Conservation (phyloP, 805 yeast species). For the Jamesozyma jinghongensis region DNA sequence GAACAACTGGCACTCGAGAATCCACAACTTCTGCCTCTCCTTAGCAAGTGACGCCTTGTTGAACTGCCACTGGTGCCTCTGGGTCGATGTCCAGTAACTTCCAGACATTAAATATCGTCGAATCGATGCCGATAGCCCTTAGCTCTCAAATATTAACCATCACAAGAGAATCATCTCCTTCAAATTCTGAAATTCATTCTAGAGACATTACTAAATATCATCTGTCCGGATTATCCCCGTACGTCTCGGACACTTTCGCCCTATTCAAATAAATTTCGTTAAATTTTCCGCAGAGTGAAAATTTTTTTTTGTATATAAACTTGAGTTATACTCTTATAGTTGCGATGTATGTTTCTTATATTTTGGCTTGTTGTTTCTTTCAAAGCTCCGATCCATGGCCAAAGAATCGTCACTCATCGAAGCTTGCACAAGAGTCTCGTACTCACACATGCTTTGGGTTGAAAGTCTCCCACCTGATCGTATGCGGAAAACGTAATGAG, state of each 20-base stretch:
- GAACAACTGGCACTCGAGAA: conserved; percentile 30
- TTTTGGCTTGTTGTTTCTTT: background rate
- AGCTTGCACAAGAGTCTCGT: conserved; percentile 44
- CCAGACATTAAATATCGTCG: conserved; percentile 56
- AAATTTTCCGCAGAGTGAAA: background rate
- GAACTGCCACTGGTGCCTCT: conserved; percentile 72
- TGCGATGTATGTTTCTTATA: no score
- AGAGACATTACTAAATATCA: no score
- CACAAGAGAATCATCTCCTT: no score
- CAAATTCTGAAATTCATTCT: no score
- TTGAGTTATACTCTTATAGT: background rate
- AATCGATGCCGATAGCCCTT: background rate
- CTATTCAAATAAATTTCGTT: background rate
- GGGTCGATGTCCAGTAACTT: conserved; percentile 81
- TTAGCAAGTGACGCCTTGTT: conserved; percentile 48
- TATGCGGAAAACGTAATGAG: conserved; percentile 56
- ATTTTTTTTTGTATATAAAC: background rate
- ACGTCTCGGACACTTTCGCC: background rate
- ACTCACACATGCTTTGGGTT: conserved; percentile 50
- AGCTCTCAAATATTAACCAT: no score
- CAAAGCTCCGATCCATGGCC: conserved; percentile 45
- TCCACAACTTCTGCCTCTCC: conserved; percentile 36
- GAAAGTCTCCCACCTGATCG: conserved; percentile 75
- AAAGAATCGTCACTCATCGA: conserved; percentile 66
- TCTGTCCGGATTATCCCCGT: no score